Percentiles rank a stretch among this genome's conserved stretches.
phyloP scores from a whole-genome alignment of 345 rosid species.

The Moricandia arvensis region DNA sequence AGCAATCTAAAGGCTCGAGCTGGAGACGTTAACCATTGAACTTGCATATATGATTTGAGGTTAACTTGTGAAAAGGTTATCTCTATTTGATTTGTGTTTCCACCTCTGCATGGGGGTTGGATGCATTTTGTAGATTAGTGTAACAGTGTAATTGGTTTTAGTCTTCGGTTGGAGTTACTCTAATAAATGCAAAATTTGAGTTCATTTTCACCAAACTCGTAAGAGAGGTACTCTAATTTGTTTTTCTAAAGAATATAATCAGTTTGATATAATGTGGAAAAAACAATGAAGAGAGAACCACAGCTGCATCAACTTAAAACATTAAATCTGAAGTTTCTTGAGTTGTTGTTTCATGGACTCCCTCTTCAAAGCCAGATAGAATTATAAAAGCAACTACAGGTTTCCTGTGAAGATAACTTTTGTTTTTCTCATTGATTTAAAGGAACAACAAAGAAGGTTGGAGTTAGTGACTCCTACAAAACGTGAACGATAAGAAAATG shows the following conservation, averaged over 20 bases:
- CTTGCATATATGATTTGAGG: slow-evolving; percentile 20
- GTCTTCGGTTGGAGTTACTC: not conserved
- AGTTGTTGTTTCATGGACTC: too few relatives aligned
- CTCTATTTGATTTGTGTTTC: slow-evolving; percentile 4
- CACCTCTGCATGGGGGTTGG: slow-evolving; percentile 2
- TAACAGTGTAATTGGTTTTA: not conserved
- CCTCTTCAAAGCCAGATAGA: too few relatives aligned
- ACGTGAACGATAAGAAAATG: too few relatives aligned
- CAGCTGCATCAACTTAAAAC: too few relatives aligned
- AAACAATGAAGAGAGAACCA: not conserved
- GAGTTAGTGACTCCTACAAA: too few relatives aligned
- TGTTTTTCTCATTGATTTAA: too few relatives aligned
- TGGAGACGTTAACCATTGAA: slow-evolving; percentile 22
- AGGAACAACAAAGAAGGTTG: too few relatives aligned
- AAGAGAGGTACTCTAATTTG: not conserved
- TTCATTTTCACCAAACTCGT: not conserved
- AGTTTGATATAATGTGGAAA: too few relatives aligned
- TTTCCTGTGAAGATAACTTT: too few relatives aligned
- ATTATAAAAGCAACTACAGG: too few relatives aligned
- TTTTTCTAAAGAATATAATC: too few relatives aligned
- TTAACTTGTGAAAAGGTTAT: not conserved
- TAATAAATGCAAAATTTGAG: not conserved
- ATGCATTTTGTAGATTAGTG: slow-evolving; percentile 26
- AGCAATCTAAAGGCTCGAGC: slow-evolving; percentile 45
- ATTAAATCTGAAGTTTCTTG: too few relatives aligned